Evolutionary conservation across 2,329 filamentous ascomycete species (phyloP), one percentile per base, ranked within the genome.

Genomic region (Colletotrichum noveboracense): DNA sequence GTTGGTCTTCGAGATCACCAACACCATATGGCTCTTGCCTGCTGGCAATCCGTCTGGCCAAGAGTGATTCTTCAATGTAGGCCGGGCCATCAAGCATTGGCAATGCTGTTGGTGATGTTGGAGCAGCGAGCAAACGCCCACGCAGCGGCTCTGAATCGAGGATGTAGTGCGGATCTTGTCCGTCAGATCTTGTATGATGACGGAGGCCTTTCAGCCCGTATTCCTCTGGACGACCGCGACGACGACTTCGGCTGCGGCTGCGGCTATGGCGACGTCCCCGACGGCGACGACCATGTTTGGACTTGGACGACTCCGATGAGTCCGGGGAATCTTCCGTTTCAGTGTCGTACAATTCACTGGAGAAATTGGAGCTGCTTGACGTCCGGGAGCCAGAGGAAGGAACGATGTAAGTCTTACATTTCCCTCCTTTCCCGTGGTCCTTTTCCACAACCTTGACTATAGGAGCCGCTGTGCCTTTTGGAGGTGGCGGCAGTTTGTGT

Each of bases 241-340:
- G 71, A 8, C 76, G 76, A 24, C 79, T 21, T 34, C 69, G 71
- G 30, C 62, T 65, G 21, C 52, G 67, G 43, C 52, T 73, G 26
- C 72, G 72, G 30, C 67, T 71, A 21, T 16, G 60, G n/a, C 67
- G 43, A 12, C 60, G 67, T 14, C 67, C 64, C 26, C 73, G 69
- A 48, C 65, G 30, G 10, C 62, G 34, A 34, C 36, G 75, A 21
- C 24, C 60, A 30, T 26, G 66, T 26, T 64, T 43, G 14, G 71
- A 71, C 5, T 58, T 76, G 4, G 75, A 76, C 48, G 68, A 67
- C 10, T 76, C 78, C 14, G 80, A 80, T 3, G 80, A 79, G 13
- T 66, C 61, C 7, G 77, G 76, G 2, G 80, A 81, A n/a, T 61
- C 26, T 7, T 62, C 73, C 2, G 69, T 69, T 10, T 67, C 76